phyloP scores from a whole-genome alignment of 2,329 filamentous ascomycete genomes.

The Ambrosiella beaveri region DNA sequence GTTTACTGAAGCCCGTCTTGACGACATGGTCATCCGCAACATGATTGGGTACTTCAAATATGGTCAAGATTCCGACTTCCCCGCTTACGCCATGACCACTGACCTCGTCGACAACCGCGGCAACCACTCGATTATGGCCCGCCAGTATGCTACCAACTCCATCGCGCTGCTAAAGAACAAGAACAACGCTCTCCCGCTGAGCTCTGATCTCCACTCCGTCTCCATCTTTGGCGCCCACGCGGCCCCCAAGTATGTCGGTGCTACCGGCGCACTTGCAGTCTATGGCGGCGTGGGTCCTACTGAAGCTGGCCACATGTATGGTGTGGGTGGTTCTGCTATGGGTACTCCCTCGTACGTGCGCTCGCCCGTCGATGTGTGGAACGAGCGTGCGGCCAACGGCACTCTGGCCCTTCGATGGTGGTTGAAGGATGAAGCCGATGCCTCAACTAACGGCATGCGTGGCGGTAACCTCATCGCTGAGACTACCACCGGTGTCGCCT shows the following conservation, averaged over 20 bases:
- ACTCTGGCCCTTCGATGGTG: constrained; percentile 41
- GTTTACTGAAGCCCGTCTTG: constrained; percentile 23
- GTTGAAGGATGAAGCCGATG: constrained; percentile 26
- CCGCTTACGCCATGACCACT: constrained; percentile 29
- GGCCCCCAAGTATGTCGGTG: constrained; percentile 26
- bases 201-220: constrained; percentile 34
- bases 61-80: constrained; percentile 30
- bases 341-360: constrained; percentile 29
- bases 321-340: constrained; percentile 35
- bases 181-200: constrained; percentile 40
- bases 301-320: constrained; percentile 39
- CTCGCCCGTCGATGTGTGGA: constrained; percentile 37
- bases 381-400: constrained; percentile 34
- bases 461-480: constrained; percentile 33
- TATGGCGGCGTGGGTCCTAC: constrained; percentile 42
- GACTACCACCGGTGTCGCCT: constrained; percentile 23
- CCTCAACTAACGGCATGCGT: constrained; percentile 38
- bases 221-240: constrained; percentile 42
- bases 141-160: constrained; percentile 32
- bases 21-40: constrained; percentile 35
- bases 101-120: constrained; percentile 31
- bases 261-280: constrained; percentile 43
- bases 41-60: constrained; percentile 35
- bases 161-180: constrained; percentile 60
- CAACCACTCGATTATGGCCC: constrained; percentile 27